These are phyloP conservation scores for Pholiota molesta DNA, from an alignment of 768 basidiomycete species.

Conservation along the genomic window DNA sequence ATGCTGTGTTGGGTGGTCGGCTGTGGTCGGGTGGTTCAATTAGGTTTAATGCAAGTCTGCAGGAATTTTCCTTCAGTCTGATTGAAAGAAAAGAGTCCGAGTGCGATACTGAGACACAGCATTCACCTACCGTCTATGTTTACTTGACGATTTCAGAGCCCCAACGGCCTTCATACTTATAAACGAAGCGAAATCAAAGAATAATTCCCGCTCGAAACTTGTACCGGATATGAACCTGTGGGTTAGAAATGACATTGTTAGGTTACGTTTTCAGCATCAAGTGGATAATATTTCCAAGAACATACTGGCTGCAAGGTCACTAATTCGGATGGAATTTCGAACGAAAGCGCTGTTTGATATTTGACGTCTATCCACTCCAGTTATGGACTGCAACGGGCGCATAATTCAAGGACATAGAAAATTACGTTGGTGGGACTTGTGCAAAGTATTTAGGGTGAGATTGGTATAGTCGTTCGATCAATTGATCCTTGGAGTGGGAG, in stretches of 20 bases:
- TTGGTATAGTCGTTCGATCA: neutral
- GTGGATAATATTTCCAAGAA: neutral
- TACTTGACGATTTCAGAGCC: neutral
- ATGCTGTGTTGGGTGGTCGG: neutral
- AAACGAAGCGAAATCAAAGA: neutral
- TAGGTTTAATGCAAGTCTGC: slow-evolving; percentile 1
- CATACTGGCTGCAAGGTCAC: neutral
- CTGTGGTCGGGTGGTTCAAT: slow-evolving; percentile 1
- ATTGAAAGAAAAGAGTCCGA: neutral
- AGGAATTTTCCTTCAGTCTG: neutral
- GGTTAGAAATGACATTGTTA: neutral
- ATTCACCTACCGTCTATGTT: neutral
- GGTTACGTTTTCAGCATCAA: neutral
- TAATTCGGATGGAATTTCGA: neutral
- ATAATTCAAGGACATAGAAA: neutral
- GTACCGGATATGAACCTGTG: neutral
- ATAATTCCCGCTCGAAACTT: neutral
- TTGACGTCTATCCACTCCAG: neutral
- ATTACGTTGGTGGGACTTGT: neutral
- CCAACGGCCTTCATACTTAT: neutral
- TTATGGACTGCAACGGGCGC: neutral
- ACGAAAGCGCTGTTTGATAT: neutral
- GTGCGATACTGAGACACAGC: neutral
- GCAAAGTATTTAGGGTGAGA: no score
- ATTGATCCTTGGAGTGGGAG: neutral